Conservation (phyloP, 2,329 filamentous ascomycete genomes). For the Tolypocladium ovalisporum region DNA sequence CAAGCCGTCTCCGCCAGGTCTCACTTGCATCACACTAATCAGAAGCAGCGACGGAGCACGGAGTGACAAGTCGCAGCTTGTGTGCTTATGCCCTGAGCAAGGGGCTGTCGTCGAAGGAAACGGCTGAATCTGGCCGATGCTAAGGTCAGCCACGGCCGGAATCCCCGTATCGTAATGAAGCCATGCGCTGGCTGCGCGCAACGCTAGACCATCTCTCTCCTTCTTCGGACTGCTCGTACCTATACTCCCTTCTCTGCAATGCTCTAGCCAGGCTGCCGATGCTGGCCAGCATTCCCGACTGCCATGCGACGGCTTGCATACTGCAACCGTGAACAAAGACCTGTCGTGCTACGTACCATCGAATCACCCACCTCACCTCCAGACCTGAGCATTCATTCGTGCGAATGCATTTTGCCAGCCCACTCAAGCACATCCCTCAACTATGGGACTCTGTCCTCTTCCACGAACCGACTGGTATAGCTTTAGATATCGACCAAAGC, state of each 20-base stretch:
- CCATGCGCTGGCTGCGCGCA: neutral
- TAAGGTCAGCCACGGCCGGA: neutral
- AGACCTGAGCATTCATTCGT: neutral
- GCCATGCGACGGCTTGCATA: neutral
- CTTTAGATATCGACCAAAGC: neutral
- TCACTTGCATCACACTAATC: neutral
- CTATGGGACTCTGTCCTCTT: neutral
- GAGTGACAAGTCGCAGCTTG: neutral
- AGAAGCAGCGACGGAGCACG: neutral
- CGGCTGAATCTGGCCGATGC: neutral
- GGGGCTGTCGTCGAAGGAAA: neutral
- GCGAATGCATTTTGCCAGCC: neutral
- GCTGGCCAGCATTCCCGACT: neutral
- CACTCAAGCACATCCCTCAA: neutral
- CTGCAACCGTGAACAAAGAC: neutral
- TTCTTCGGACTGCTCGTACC: too few relatives aligned
- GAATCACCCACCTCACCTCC: neutral
- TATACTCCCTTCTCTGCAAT: neutral
- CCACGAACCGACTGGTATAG: neutral
- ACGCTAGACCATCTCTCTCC: neutral
- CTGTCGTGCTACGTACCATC: constrained; percentile 1
- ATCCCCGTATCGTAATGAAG: neutral
- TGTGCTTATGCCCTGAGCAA: neutral
- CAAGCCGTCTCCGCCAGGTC: neutral
- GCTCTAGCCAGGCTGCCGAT: neutral